phyloP scores from a whole-genome alignment of 225 moss, liverwort and hornwort genomes.

The Sphagnum tenellum region DNA sequence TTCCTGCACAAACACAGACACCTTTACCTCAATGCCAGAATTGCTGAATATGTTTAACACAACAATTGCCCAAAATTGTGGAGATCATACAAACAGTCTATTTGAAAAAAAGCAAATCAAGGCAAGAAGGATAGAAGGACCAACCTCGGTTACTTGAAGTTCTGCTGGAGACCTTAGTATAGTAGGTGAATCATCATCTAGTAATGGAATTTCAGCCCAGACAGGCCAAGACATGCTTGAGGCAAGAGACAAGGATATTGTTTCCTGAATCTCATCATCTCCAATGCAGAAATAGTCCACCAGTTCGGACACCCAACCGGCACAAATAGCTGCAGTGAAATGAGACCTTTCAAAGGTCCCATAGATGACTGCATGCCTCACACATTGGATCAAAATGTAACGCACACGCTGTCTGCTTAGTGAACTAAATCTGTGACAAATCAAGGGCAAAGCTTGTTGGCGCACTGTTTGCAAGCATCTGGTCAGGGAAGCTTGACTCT shows the following conservation, averaged over 20 bases:
- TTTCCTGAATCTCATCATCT: slow-evolving; percentile 48
- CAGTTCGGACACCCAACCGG: slow-evolving; percentile 56
- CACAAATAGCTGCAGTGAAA: slow-evolving; percentile 32
- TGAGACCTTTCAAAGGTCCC: slow-evolving; percentile 33
- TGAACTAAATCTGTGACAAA: slow-evolving; percentile 36
- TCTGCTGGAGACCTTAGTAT: slow-evolving; percentile 17
- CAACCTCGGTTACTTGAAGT: slow-evolving; percentile 30
- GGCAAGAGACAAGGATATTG: slow-evolving; percentile 56
- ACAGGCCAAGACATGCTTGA: slow-evolving; percentile 53
- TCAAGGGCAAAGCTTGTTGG: slow-evolving; percentile 20
- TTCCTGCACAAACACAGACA: slow-evolving; percentile 19
- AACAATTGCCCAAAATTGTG: background rate
- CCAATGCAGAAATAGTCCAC: slow-evolving; percentile 40
- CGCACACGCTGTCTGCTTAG: slow-evolving; percentile 51
- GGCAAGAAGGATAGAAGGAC: slow-evolving; percentile 3
- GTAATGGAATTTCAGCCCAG: slow-evolving; percentile 41
- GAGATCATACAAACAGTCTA: background rate
- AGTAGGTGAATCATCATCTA: slow-evolving; percentile 18
- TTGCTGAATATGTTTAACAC: too few species aligned
- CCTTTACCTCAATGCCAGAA: too few species aligned
- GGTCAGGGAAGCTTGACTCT: slow-evolving; percentile 26
- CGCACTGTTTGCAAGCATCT: slow-evolving; percentile 36
- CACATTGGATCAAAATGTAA: slow-evolving; percentile 42
- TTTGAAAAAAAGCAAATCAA: background rate
- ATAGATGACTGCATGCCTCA: slow-evolving; percentile 57